Evolutionary conservation across 805 yeast species (phyloP).

Genomic region (Metschnikowia koreensis): DNA sequence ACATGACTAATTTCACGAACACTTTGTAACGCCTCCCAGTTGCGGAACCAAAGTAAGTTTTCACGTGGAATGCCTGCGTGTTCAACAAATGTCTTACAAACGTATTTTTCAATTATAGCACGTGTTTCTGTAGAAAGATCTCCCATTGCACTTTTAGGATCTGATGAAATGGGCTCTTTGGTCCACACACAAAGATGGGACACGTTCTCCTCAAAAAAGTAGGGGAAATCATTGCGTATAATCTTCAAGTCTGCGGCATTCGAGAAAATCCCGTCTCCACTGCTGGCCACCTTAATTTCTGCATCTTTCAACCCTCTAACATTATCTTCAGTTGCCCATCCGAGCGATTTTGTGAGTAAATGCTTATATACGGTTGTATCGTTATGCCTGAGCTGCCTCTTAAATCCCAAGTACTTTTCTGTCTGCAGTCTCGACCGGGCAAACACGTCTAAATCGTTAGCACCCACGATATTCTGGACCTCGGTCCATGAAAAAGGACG

Average conservation of each 20-base stretch:
- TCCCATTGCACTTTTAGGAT: constrained; percentile 48
- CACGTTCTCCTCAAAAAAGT: constrained; percentile 51
- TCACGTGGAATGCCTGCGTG: constrained; percentile 39
- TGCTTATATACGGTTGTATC: constrained; percentile 47
- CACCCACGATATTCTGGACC: constrained; percentile 33
- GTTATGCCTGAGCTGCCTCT: constrained; percentile 32
- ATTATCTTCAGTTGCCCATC: constrained; percentile 46
- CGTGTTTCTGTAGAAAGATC: constrained; percentile 47
- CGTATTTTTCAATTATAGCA: constrained; percentile 41
- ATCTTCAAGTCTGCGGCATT: constrained; percentile 44
- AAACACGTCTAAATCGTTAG: constrained; percentile 46
- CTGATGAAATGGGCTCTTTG: constrained; percentile 53
- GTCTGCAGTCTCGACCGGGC: constrained; percentile 48
- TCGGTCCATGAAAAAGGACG: constrained; percentile 49
- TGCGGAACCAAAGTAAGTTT: constrained; percentile 63
- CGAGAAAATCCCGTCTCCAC: constrained; percentile 42
- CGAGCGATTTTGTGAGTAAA: constrained; percentile 45
- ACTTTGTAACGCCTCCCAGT: constrained; percentile 69
- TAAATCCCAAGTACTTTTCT: constrained; percentile 46
- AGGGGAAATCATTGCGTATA: constrained; percentile 63
- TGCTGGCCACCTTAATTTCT: constrained; percentile 20
- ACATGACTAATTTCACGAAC: constrained; percentile 65
- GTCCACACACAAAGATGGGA: constrained; percentile 69
- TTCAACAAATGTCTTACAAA: constrained; percentile 49
- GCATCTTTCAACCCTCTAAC: constrained; percentile 18